Evolutionary conservation across 805 yeast species (phyloP).

Genomic region (Spathaspora gorwiae): DNA sequence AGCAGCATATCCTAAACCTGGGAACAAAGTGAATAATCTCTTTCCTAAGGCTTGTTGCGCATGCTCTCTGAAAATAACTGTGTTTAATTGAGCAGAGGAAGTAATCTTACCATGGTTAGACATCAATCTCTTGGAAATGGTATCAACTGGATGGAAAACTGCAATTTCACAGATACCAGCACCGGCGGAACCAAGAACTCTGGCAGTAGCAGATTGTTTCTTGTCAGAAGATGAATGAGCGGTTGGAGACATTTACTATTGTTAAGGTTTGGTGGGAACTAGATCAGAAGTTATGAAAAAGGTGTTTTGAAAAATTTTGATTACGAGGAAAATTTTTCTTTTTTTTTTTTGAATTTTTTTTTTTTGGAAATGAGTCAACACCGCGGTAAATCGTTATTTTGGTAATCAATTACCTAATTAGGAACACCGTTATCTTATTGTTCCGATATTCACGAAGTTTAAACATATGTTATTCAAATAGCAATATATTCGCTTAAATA

Average conservation of each 20-base stretch:
- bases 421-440: neutral
- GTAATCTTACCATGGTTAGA: slow-evolving; percentile 70
- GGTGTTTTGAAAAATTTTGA: neutral
- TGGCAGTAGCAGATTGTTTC: slow-evolving; percentile 83
- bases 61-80: slow-evolving; percentile 80
- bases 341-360: neutral
- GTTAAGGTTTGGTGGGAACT: neutral
- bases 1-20: slow-evolving; percentile 98
- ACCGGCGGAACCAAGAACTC: slow-evolving; percentile 94
- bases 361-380: neutral
- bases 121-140: slow-evolving; percentile 94
- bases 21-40: slow-evolving; percentile 81
- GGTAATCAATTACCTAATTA: neutral
- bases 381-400: neutral
- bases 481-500: too few relatives aligned
- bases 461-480: too few relatives aligned
- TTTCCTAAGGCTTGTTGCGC: slow-evolving; percentile 67
- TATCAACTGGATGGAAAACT: slow-evolving; percentile 98
- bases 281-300: neutral
- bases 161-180: slow-evolving; percentile 97
- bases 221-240: slow-evolving; percentile 47
- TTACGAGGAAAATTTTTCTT: neutral
- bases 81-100: slow-evolving; percentile 63
- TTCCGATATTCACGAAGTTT: too few relatives aligned
- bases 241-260: slow-evolving; percentile 27